Evolutionary conservation across 2,329 filamentous ascomycete species (phyloP).

Genomic region (Trichophyton rubrum): DNA sequence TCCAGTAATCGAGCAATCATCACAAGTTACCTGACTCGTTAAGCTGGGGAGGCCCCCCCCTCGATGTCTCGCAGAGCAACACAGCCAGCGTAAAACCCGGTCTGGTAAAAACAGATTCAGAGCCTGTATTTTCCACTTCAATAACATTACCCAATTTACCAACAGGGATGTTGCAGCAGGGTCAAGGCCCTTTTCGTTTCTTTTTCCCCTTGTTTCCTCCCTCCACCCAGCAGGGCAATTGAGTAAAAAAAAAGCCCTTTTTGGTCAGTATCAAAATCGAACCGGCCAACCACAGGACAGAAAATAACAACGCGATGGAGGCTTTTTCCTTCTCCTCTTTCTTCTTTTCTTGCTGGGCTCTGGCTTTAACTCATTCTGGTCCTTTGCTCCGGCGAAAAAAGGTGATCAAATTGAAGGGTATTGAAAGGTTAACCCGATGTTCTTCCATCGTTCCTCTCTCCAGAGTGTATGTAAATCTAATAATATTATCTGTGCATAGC

Average conservation of each 20-base stretch:
- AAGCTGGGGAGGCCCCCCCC: too few relatives aligned
- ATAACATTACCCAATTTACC: too few relatives aligned
- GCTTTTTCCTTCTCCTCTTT: background rate
- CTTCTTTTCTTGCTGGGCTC: background rate
- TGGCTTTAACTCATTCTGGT: background rate
- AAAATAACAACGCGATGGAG: background rate
- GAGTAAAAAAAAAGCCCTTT: background rate
- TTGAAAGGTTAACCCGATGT: background rate
- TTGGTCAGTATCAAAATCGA: background rate
- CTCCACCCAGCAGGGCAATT: background rate
- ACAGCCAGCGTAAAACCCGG: too few relatives aligned
- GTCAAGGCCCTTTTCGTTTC: background rate
- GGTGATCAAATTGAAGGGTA: background rate
- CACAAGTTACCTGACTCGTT: too few relatives aligned
- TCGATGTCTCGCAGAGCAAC: too few relatives aligned
- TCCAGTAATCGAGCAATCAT: too few relatives aligned
- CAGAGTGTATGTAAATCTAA: background rate
- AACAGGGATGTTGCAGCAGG: background rate
- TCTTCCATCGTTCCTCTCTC: background rate
- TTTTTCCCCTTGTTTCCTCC: background rate
- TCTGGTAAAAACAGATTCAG: too few relatives aligned
- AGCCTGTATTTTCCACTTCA: too few relatives aligned
- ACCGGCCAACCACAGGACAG: background rate
- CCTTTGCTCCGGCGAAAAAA: background rate
- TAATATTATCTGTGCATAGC: background rate